Evolutionary conservation across 129 eudicot species (phyloP), one percentile per base, ranked within the genome.

Genomic region (Flaveria linearis): DNA sequence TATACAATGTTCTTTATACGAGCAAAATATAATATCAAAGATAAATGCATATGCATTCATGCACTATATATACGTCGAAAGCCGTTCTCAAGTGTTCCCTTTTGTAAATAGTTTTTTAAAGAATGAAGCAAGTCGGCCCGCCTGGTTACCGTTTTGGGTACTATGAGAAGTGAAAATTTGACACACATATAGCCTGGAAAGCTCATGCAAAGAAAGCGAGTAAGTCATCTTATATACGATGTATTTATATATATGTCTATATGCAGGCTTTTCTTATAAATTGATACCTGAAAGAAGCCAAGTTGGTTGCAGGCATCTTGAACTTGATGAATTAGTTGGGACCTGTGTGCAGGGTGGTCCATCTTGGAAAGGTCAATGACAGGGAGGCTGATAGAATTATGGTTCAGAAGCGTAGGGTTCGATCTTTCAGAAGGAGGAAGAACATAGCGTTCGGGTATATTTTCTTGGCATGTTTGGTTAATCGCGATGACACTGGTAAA

Each of bases 261-360:
- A 49, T 53, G 61, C 61, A 53, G 0, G 10, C 60, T 18, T 18
- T 57, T 9, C 6, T 18, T 49, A 13, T 11, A 63, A 11, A 66
- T 25, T n/a, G 12, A 64, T 86, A 89, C 96, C 96, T 86, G 96
- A 78, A 89, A 89, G 76, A 78, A 82, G 58, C 91, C 96, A 39
- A 87, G 80, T 50, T 81, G 78, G 66, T 63, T 85, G 91, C 96
- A 85, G 61, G 96, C 96, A 12, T 67, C 64, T 25, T 76, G 79
- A 3, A 87, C 75, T 72, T 87, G 49, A 28, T 78, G 69, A 13
- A 87, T 69, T 1, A 78, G 72, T 10, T 18, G 82, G 56, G 88
- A 11, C 57, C 86, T 78, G 36, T 60, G 39, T 70, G 71, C 61
- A 12, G 88, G 89, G 79, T 83, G 68, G 57, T 78, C 73, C 30